These are phyloP conservation scores for Pichia pseudocactophila DNA, from an alignment of 805 yeast species.

Conservation along the genomic window DNA sequence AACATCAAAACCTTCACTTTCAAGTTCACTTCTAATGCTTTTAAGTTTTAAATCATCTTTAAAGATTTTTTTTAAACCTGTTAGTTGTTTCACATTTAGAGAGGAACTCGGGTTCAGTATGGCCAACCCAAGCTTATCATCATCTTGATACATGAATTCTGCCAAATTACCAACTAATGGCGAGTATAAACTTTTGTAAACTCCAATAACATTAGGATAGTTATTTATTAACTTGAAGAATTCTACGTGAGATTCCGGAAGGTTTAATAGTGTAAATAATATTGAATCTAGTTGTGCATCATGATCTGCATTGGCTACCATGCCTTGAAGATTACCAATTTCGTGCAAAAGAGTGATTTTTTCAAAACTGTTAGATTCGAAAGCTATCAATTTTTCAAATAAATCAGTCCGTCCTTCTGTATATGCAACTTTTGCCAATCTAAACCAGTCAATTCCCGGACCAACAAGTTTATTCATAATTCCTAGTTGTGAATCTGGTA, in stretches of 20 bases:
- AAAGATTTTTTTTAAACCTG: background rate
- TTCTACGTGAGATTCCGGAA: constrained; percentile 40
- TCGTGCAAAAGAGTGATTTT: constrained; percentile 58
- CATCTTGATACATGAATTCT: constrained; percentile 60
- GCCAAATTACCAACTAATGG: constrained; percentile 29
- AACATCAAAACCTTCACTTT: background rate
- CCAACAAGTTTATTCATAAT: constrained; percentile 39
- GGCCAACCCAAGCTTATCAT: constrained; percentile 40
- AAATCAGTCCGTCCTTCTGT: constrained; percentile 73
- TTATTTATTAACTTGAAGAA: constrained; percentile 58
- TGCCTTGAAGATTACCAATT: constrained; percentile 51
- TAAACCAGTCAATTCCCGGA: constrained; percentile 44
- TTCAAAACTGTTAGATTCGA: constrained; percentile 55
- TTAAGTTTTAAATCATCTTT: background rate
- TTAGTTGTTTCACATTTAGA: background rate
- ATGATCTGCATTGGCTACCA: constrained; percentile 22
- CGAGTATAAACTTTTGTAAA: constrained; percentile 29
- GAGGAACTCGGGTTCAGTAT: background rate
- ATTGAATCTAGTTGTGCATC: constrained; percentile 34
- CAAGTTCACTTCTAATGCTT: background rate
- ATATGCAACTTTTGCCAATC: constrained; percentile 55
- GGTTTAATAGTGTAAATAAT: constrained; percentile 44
- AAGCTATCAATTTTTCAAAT: constrained; percentile 55
- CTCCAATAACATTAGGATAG: constrained; percentile 32
- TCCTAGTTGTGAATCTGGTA: constrained; percentile 37